Evolutionary conservation across 257 asterid genomes (phyloP).

Genomic region (Scutellaria galericulata): DNA sequence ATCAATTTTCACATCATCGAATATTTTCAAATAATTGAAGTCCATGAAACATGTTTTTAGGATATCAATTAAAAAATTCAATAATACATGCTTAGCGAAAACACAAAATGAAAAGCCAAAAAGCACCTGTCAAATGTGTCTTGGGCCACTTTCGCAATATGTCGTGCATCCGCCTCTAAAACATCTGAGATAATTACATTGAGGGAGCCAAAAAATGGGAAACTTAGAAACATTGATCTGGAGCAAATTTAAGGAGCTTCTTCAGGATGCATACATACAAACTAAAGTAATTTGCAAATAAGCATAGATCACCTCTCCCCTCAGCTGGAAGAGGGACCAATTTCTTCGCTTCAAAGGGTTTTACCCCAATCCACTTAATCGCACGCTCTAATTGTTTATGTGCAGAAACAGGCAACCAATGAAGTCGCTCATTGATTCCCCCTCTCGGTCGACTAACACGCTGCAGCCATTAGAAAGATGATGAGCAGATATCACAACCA

Average conservation of each 20-base stretch:
- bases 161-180: slow-evolving; percentile 64
- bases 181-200: slow-evolving; percentile 45
- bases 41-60: background rate
- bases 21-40: slow-evolving; percentile 8
- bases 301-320: slow-evolving; percentile 37
- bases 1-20: background rate
- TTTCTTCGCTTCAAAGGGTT: slow-evolving; percentile 32
- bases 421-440: slow-evolving; percentile 64
- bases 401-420: slow-evolving; percentile 67
- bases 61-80: background rate
- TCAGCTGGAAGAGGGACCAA: slow-evolving; percentile 46
- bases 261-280: slow-evolving; percentile 19
- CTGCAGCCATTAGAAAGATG: slow-evolving; percentile 43
- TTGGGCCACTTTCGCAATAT: slow-evolving; percentile 56
- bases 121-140: slow-evolving; percentile 64
- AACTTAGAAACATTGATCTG: slow-evolving; percentile 18
- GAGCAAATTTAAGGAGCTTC: slow-evolving; percentile 10
- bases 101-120: slow-evolving; percentile 4
- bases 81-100: background rate
- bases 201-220: slow-evolving; percentile 21
- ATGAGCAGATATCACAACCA: slow-evolving; percentile 8
- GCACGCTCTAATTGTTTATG: slow-evolving; percentile 51
- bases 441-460: slow-evolving; percentile 79
- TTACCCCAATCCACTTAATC: slow-evolving; percentile 40
- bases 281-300: background rate